Evolutionary conservation across 2,329 filamentous ascomycete genomes (phyloP), one percentile per base, ranked within the genome.

Genomic region (Setomelanomma holmii): DNA sequence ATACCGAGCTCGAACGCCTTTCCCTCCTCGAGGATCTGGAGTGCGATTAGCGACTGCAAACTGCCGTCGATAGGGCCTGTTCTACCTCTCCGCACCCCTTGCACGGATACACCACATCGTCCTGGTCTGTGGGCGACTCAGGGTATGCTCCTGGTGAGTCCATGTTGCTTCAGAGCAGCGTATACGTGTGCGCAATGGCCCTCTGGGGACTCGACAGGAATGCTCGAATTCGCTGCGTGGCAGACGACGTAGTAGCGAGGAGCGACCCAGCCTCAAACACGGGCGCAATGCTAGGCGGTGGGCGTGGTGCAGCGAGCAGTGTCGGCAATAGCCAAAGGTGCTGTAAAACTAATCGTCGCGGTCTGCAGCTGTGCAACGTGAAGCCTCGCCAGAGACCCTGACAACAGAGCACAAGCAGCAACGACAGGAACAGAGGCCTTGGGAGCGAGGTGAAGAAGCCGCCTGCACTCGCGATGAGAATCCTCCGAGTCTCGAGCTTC

Each of bases 1-100:
- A 72, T 79, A 98, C 93, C 92, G 69, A 99, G 84, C 79, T 99
- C 95, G 69, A 96, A 99, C 45, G 95, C 95, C 78, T 98, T 98
- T 67, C 95, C 95, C 82, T 99, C 95, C 77, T 99, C 95, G 17
- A 99, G 84, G 63, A 98, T 96, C 92, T 97, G 74, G 50, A 67
- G 41, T 53, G 8, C 14, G n/a, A 50, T 55, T 66, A 61, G 63
- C 40, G 56, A 56, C 53, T 61, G 61, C 50, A 36, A 10, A 44
- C 19, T 12, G 12, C 21, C n/a, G 10, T 4, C 10, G 22, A 20
- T 7, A 27, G 23, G 53, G 52, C 41, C 46, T 46, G 47, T 51
- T 47, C 49, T 64, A 74, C 73, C 68, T 76, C 73, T 64, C 73
- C 55, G 81, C 77, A 69, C 86, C 88, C 79, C 87, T 90, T 67